These are phyloP conservation scores for Hygrocybe coccinea DNA, from an alignment of 768 basidiomycete genomes.

Conservation along the genomic window DNA sequence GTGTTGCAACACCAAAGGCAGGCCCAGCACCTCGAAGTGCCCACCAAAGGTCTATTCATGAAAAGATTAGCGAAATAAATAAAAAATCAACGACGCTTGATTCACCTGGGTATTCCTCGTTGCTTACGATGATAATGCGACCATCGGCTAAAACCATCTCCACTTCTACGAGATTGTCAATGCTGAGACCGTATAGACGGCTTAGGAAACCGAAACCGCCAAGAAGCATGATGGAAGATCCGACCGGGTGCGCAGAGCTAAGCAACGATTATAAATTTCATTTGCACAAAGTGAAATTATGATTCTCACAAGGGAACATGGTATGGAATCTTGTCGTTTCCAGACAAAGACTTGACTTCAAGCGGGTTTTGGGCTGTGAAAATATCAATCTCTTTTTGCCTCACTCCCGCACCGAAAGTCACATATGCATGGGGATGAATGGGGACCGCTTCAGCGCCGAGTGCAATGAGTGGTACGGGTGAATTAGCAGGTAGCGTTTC, in stretches of 20 bases:
- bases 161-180: slow-evolving; percentile 86
- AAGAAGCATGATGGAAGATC: slow-evolving; percentile 74
- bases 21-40: slow-evolving; percentile 81
- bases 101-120: slow-evolving; percentile 63
- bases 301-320: slow-evolving; percentile 69
- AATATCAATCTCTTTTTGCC: slow-evolving; percentile 79
- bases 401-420: slow-evolving; percentile 81
- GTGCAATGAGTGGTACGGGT: slow-evolving; percentile 28
- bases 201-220: slow-evolving; percentile 89
- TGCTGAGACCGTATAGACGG: slow-evolving; percentile 76
- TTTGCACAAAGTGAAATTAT: slow-evolving; percentile 1
- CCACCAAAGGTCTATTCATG: slow-evolving; percentile 74
- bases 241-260: slow-evolving; percentile 75
- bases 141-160: slow-evolving; percentile 93
- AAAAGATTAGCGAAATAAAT: not conserved
- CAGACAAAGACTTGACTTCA: slow-evolving; percentile 50
- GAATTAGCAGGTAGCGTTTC: slow-evolving; percentile 20
- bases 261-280: slow-evolving; percentile 5
- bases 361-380: slow-evolving; percentile 67
- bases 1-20: slow-evolving; percentile 75
- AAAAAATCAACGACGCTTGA: slow-evolving; percentile 13
- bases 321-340: slow-evolving; percentile 60
- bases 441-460: slow-evolving; percentile 48
- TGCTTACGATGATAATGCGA: slow-evolving; percentile 70
- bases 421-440: slow-evolving; percentile 71